These are phyloP conservation scores for Podospora appendiculata DNA, from an alignment of 495 filamentous ascomycete genomes.

Conservation along the genomic window DNA sequence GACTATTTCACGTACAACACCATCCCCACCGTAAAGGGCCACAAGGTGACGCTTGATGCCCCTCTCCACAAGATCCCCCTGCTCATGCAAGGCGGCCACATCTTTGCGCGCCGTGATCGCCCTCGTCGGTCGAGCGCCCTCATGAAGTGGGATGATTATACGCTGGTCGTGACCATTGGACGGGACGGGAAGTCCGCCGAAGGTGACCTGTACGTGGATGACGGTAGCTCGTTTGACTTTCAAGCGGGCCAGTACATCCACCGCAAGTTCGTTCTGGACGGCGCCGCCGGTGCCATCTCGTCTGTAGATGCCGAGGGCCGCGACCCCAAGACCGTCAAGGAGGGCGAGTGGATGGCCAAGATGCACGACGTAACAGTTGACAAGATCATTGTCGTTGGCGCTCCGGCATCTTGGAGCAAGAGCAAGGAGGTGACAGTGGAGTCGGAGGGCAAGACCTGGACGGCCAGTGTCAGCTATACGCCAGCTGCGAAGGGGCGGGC, in stretches of 20 bases:
- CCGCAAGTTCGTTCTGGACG: conserved; percentile 57
- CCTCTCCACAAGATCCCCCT: conserved; percentile 80
- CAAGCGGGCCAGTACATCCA: conserved; percentile 79
- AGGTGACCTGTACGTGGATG: conserved; percentile 83
- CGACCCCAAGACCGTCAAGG: conserved; percentile 49
- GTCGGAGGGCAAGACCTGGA: conserved; percentile 57
- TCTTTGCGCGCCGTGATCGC: conserved; percentile 82
- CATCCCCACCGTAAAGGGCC: conserved; percentile 58
- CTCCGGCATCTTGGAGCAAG: conserved; percentile 67
- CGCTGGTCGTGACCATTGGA: conserved; percentile 71
- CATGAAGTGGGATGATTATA: conserved; percentile 94
- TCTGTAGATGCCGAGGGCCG: conserved; percentile 44
- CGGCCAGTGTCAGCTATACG: conserved; percentile 53
- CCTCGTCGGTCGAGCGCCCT: conserved; percentile 76
- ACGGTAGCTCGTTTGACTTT: conserved; percentile 88
- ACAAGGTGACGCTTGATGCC: conserved; percentile 58
- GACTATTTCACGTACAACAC: conserved; percentile 84
- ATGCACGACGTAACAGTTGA: conserved; percentile 75
- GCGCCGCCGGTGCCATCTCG: conserved; percentile 39
- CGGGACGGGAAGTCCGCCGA: conserved; percentile 59
- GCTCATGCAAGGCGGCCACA: conserved; percentile 85
- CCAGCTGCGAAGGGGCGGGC: conserved; percentile 54
- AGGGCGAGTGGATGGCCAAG: conserved; percentile 62
- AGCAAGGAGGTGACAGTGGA: conserved; percentile 61
- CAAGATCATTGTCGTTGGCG: conserved; percentile 73